phyloP scores from a whole-genome alignment of 441 rosid species.

The Geranium incanum region DNA sequence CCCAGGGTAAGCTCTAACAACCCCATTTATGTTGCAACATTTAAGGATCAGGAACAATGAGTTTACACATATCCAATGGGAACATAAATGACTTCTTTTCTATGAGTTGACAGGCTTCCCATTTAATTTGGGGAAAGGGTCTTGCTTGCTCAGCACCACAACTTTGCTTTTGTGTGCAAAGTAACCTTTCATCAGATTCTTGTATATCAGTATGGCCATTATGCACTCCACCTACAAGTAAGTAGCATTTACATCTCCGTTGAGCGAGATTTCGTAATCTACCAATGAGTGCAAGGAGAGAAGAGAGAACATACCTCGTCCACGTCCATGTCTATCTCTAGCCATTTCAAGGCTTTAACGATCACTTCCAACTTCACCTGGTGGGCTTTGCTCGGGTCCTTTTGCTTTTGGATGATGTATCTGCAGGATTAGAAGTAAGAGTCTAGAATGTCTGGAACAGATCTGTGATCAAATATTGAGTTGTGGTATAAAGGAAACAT shows the following conservation, averaged over 20 bases:
- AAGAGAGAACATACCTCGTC: conserved; percentile 55
- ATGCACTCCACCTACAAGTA: conserved; percentile 76
- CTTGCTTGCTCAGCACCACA: conserved; percentile 90
- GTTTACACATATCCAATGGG: background rate
- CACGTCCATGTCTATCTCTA: conserved; percentile 82
- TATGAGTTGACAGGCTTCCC: conserved; percentile 73
- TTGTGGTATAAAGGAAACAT: conserved; percentile 18
- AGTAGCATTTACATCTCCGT: background rate
- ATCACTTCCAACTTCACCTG: conserved; percentile 87
- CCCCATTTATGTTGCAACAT: too few relatives aligned
- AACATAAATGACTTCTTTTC: conserved; percentile 9
- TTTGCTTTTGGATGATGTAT: conserved; percentile 71
- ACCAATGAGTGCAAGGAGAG: background rate
- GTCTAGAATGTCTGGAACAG: conserved; percentile 7
- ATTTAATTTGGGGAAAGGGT: conserved; percentile 71
- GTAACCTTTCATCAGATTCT: conserved; percentile 79
- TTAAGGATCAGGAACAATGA: too few relatives aligned
- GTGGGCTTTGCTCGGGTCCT: conserved; percentile 86
- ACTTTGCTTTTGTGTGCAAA: conserved; percentile 93
- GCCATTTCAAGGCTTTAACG: conserved; percentile 82
- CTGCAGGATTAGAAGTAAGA: conserved; percentile 28
- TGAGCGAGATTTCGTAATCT: background rate
- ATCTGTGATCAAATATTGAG: background rate
- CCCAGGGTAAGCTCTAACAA: too few relatives aligned
- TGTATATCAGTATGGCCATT: conserved; percentile 75